Base-by-base conservation (phyloP, 1,284 basidiomycete genomes). In the Amylostereum areolatum region DNA sequence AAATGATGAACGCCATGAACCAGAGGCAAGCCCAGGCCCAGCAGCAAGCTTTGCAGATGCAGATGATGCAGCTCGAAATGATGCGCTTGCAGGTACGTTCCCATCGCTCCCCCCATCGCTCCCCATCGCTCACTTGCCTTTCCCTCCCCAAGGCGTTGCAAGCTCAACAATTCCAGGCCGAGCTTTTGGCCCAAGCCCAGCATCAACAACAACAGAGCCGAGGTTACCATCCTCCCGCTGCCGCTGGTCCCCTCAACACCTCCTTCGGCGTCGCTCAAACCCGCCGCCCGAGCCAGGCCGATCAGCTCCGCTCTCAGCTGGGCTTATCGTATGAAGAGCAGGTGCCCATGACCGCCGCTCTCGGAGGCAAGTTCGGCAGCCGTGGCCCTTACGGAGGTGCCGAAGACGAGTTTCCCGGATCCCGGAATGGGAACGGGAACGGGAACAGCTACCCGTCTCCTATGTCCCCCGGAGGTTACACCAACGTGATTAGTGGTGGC, bases 31-130 rank as follows among this genome's bases (percentile, higher is more conserved):
- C 70, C 43, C 73, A 78, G 53, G 62, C 65, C 50, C 76, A 80
- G 61, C 68, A 73, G 40, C 77, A 81, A 56, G 74, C 78, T 47
- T 71, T 87, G 50, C 86, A 88, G 65, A 75, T 90, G 74, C 88
- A 90, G 68, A 74, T 89, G 73, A 77, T 90, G 70, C 88, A 90
- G 63, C 71, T 90, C 55, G 88, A 91, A 68, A 77, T 90, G 57
- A 67, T 89, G 61, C 78, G 80, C 58, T 77, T 90, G 55, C 87
- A 89, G 83, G 87, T 83, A 55, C 52, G 75, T 68, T 39, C 43
- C 44, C 54, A 43, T 46, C 52, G 47, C 36, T 50, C 48, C 35
- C 50, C 32, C 30, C 46, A 40, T 43, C 45, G 46, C 42, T 30
- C 43, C 53, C 47, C 46, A 46, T 54, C 32, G 8, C 50, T 55